Evolutionary conservation across 768 basidiomycete species (phyloP).

Genomic region (Phylloporus sp.): DNA sequence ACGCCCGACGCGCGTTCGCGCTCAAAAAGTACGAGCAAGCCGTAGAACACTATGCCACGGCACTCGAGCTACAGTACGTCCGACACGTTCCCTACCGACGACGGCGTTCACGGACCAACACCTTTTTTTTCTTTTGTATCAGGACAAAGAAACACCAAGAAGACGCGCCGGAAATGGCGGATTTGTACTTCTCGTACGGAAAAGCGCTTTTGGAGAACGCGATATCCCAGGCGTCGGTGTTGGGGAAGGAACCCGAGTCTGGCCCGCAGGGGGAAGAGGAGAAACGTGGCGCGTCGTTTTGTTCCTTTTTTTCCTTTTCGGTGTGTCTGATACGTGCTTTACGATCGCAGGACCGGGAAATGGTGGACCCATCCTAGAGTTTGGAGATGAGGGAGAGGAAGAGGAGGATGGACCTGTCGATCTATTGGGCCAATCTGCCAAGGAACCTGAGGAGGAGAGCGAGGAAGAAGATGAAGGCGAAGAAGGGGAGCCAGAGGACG

Average conservation of each 20-base stretch:
- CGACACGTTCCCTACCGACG: neutral
- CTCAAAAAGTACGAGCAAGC: slow-evolving; percentile 83
- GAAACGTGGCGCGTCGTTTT: slow-evolving; percentile 26
- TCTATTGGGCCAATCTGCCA: slow-evolving; percentile 55
- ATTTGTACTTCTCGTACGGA: slow-evolving; percentile 87
- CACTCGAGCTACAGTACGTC: slow-evolving; percentile 79
- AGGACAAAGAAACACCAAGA: slow-evolving; percentile 77
- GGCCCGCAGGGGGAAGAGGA: slow-evolving; percentile 38
- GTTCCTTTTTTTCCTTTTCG: neutral
- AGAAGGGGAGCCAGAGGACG: slow-evolving; percentile 86
- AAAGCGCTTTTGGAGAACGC: slow-evolving; percentile 92
- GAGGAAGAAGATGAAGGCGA: slow-evolving; percentile 55
- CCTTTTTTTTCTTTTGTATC: neutral
- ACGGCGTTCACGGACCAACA: slow-evolving; percentile 17
- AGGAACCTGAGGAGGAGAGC: slow-evolving; percentile 47
- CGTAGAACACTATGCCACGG: slow-evolving; percentile 76
- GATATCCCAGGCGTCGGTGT: slow-evolving; percentile 76
- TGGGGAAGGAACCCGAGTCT: slow-evolving; percentile 76
- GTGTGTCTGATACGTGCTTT: slow-evolving; percentile 1
- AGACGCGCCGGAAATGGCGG: slow-evolving; percentile 76
- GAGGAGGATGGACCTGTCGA: slow-evolving; percentile 57
- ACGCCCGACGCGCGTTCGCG: slow-evolving; percentile 84
- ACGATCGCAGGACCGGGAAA: slow-evolving; percentile 35
- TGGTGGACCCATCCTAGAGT: slow-evolving; percentile 66
- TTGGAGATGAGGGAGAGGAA: slow-evolving; percentile 69